phyloP scores from a whole-genome alignment of 2,329 filamentous ascomycete species.

The Colletotrichum trifolii region DNA sequence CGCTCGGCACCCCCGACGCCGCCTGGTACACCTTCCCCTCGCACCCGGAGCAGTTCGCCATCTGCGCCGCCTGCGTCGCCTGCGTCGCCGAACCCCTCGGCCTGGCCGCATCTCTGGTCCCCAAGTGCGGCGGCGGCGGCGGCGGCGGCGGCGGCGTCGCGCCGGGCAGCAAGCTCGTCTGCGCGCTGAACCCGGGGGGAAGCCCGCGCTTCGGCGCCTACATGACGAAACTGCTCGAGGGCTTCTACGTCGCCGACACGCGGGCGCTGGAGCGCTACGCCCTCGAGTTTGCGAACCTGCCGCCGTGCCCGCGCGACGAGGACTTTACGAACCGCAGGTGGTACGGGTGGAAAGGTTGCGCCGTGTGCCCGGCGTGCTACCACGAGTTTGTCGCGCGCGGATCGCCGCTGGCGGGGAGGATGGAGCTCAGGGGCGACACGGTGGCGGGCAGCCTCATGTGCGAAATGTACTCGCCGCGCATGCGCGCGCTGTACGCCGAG shows the following conservation, averaged over 20 bases:
- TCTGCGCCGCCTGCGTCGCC: conserved; percentile 51
- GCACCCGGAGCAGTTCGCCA: conserved; percentile 45
- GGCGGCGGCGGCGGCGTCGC: background rate
- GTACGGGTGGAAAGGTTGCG: conserved; percentile 51
- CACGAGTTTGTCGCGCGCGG: conserved; percentile 46
- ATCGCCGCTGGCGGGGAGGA: conserved; percentile 42
- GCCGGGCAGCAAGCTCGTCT: conserved; percentile 37
- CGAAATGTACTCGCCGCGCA: conserved; percentile 51
- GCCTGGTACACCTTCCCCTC: conserved; percentile 49
- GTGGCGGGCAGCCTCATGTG: conserved; percentile 44
- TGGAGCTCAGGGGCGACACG: conserved; percentile 42
- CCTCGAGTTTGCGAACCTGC: conserved; percentile 44
- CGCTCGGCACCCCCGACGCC: conserved; percentile 43
- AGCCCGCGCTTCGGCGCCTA: conserved; percentile 44
- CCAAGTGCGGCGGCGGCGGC: conserved; percentile 32
- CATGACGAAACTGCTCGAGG: conserved; percentile 41
- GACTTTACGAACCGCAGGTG: conserved; percentile 40
- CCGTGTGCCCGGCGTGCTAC: conserved; percentile 51
- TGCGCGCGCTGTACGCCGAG: conserved; percentile 47
- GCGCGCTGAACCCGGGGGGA: conserved; percentile 46
- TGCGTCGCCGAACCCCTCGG: conserved; percentile 45
- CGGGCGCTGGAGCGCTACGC: conserved; percentile 44
- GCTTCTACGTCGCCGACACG: conserved; percentile 43
- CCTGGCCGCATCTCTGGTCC: conserved; percentile 45
- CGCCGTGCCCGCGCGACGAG: conserved; percentile 42